Evolutionary conservation across 2,329 filamentous ascomycete genomes (phyloP), one percentile per base, ranked within the genome.

Genomic region (Aspergillus hiratsukae): DNA sequence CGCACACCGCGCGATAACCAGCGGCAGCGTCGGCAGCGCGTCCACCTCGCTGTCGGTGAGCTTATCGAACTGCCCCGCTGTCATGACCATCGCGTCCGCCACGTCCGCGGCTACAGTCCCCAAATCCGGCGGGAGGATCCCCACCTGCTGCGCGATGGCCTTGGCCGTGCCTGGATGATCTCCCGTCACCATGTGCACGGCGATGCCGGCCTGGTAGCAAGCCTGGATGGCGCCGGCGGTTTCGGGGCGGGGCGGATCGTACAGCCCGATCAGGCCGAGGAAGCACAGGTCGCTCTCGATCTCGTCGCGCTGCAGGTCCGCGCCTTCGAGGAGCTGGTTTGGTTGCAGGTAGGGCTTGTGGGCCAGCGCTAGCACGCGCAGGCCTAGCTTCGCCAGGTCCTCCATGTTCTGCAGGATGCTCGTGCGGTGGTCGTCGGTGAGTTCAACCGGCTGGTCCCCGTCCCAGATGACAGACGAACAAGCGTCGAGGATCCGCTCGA

Each of bases 131-230:
- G 86, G 86, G 56, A 93, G 83, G 62, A 94, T 92, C 49, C 89
- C 88, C 19, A 93, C 87, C 71, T 94, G 86, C 58, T 82, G 81
- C 10, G 90, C 89, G 64, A 94, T 92, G 21, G 89, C 89, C 64
- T 83, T 83, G 28, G 89, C 90, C 1, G 89, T 94, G 53, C 87
- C 85, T 1, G 87, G 87, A 68, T 93, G 89, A 65, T 94, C 90
- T 56, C 90, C 90, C 23, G 90, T 94, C 29, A 93, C 81, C 89
- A 93, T 92, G 74, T 91, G 88, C 6, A 92, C 89, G 59, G 82
- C 82, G 69, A 92, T 91, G 50, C 89, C 89, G 27, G 89, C 89
- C 49, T 81, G 81, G 54, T 87, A 83, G 66, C 88, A 91, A 66
- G 87, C 82, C 25, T 78, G 78, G 57, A 92, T 89, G 6, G 89